Evolutionary conservation across 2,329 filamentous ascomycete species (phyloP).

Genomic region (Phialemonium atrogriseum): DNA sequence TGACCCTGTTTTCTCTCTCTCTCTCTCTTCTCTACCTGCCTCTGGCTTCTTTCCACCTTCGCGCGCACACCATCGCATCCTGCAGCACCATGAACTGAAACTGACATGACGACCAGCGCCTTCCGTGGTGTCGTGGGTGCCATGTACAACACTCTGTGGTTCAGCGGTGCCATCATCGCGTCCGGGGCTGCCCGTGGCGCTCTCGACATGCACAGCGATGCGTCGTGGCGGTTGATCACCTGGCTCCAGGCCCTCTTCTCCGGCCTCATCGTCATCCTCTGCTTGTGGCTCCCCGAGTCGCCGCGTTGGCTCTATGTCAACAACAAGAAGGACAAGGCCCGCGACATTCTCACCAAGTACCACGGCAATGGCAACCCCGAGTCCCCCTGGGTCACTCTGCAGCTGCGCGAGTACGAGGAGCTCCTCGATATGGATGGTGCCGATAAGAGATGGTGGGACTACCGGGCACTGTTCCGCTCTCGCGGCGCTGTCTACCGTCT

Average conservation of each 20-base stretch:
- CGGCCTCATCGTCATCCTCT: conserved; percentile 23
- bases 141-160: conserved; percentile 37
- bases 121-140: conserved; percentile 33
- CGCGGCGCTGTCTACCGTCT: conserved; percentile 29
- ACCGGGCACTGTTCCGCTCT: conserved; percentile 31
- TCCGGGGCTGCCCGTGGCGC: conserved; percentile 38
- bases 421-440: conserved; percentile 29
- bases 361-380: conserved; percentile 30
- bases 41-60: too few species aligned
- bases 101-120: too few species aligned
- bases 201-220: conserved; percentile 26
- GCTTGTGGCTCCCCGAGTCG: conserved; percentile 23
- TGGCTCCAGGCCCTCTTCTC: conserved; percentile 37
- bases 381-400: conserved; percentile 28
- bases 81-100: too few species aligned
- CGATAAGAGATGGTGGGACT: conserved; percentile 38
- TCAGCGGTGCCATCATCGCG: conserved; percentile 40
- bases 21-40: too few species aligned
- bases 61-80: too few species aligned
- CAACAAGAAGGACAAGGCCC: conserved; percentile 18
- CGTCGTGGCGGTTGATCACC: conserved; percentile 32
- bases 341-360: conserved; percentile 21
- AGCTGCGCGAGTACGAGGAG: conserved; percentile 31
- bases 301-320: conserved; percentile 23
- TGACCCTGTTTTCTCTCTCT: too few species aligned